A percentile compares a stretch with the other conserved stretches of the same genome.
Conservation (phyloP, 805 yeast species). For the Nakazawaea anatomiae region DNA sequence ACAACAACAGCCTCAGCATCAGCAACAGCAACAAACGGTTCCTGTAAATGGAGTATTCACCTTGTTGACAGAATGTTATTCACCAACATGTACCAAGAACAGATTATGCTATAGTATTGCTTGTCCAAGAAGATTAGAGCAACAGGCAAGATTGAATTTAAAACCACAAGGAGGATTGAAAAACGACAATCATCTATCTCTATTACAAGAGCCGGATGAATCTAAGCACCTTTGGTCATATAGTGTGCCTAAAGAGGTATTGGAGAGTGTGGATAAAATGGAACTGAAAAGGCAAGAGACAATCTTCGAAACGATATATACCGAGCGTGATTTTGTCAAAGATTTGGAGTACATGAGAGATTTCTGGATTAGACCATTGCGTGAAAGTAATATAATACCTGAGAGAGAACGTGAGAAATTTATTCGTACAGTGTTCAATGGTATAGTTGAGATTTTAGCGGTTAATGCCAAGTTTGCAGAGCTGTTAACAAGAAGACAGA, state of each 20-base stretch:
- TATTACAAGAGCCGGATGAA: conserved; percentile 70
- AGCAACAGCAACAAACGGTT: conserved; percentile 10
- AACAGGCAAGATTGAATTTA: conserved; percentile 87
- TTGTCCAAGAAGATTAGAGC: conserved; percentile 93
- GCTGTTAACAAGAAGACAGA: conserved; percentile 82
- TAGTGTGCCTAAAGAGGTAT: conserved; percentile 74
- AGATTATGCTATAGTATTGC: conserved; percentile 89
- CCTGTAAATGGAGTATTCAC: conserved; percentile 89
- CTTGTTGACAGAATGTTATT: conserved; percentile 86
- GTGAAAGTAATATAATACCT: conserved; percentile 83
- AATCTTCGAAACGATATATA: conserved; percentile 87
- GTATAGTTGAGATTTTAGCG: conserved; percentile 79
- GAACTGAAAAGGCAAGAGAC: conserved; percentile 94
- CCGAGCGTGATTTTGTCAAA: conserved; percentile 93
- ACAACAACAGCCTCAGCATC: conserved; percentile 10
- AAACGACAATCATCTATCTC: conserved; percentile 64
- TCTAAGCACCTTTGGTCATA: conserved; percentile 90
- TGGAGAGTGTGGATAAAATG: conserved; percentile 71
- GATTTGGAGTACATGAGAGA: conserved; percentile 91
- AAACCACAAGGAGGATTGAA: conserved; percentile 82
- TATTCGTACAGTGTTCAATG: conserved; percentile 86
- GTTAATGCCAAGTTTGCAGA: conserved; percentile 84
- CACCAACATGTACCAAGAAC: conserved; percentile 92
- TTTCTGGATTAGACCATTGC: conserved; percentile 86
- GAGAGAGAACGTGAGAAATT: conserved; percentile 86